Evolutionary conservation across 306 rosid species (phyloP).

Genomic region (Gynostemma pentaphyllum): DNA sequence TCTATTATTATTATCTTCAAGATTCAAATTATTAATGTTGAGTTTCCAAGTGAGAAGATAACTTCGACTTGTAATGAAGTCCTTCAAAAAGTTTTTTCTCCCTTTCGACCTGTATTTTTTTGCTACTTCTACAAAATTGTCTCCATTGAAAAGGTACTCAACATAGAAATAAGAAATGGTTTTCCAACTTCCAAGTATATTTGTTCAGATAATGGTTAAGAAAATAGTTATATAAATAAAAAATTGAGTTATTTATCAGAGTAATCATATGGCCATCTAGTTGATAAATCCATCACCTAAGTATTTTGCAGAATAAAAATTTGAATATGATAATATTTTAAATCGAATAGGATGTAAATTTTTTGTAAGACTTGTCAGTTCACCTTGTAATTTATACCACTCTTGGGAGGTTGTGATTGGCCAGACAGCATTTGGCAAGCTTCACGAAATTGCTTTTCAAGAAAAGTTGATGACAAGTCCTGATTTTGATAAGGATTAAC

Average conservation of each 20-base stretch:
- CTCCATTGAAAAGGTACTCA: background rate
- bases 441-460: conserved; percentile 68
- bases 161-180: background rate
- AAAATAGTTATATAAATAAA: background rate
- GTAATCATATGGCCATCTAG: background rate
- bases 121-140: background rate
- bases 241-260: background rate
- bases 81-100: too few relatives aligned
- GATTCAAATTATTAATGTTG: too few relatives aligned
- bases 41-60: too few relatives aligned
- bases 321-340: background rate
- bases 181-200: background rate
- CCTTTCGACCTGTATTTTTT: background rate
- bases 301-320: background rate
- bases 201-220: background rate
- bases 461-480: conserved; percentile 62
- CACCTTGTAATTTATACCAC: conserved; percentile 52
- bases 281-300: background rate
- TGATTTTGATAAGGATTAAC: conserved; percentile 90
- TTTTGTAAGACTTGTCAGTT: conserved; percentile 7
- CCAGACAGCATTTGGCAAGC: conserved; percentile 70
- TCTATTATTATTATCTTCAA: too few relatives aligned
- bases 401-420: conserved; percentile 41
- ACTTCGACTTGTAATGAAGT: too few relatives aligned
- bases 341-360: background rate